Base-by-base conservation (phyloP, 352 stramenopile genomes). In the Phytophthora meadii region DNA sequence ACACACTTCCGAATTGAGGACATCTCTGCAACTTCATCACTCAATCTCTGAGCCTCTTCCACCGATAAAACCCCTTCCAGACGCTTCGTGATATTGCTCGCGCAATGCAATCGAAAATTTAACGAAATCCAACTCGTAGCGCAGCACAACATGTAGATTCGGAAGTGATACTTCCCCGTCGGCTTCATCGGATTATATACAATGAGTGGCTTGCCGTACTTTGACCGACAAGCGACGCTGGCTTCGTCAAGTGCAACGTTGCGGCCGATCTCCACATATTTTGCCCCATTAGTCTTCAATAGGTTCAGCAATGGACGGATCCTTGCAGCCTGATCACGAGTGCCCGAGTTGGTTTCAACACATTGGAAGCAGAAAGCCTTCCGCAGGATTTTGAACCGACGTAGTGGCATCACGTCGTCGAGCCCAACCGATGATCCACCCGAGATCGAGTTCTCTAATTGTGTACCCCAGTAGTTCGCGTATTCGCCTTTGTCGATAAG, bases 401-500 rank as follows among this genome's bases (percentile, higher is more conserved):
- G 44, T 3, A 79, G 48, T 7, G 45, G 0, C 71, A 79, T 76
- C 3, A 76, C 41, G 6, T 39, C 41, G 11, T 76, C 62, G 1
- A 79, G 53, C 19, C 4, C 48, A 12, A 3, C 15, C 12, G 19
- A 19, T 19, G 10, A 25, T 0, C n/a, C 46, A 1, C 28, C 44
- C 24, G 71, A 69, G 2, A 75, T 73, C 2, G 2, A 8, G 15
- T 67, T 37, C 24, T 73, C 66, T 2, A 47, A 34, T 60, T 76
- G 66, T 15, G 60, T 47, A 0, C 61, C 66, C 66, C 66, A 76
- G 45, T 78, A 78, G 55, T 77, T 74, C 12, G 59, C 32, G 30
- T 67, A 67, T 44, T 78, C 61, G 1, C 70, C 60, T 39, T 79
- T 79, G 17, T 73, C 41, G 30, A 73, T 51, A n/a, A 73, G 36